A percentile compares a stretch with the other conserved stretches of the same genome.
Conservation (phyloP, 1,284 basidiomycete genomes). For the Moniliophthora roreri region DNA sequence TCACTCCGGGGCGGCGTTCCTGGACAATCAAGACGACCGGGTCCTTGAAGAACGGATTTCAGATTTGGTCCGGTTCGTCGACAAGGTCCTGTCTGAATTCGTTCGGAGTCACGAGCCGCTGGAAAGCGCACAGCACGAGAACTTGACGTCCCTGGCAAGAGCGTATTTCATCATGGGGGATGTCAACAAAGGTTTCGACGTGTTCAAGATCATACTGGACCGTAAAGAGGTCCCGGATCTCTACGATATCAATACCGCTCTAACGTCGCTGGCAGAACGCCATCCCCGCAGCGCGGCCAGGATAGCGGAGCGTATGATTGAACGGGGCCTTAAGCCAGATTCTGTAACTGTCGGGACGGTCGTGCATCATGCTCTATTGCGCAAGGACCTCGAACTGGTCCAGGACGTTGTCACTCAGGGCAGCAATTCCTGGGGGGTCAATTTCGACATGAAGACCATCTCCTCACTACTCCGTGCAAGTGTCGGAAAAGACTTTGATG, state of each 20-base stretch:
- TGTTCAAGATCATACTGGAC: conserved; percentile 45
- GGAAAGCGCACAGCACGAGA: conserved; percentile 43
- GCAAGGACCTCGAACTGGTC: conserved; percentile 44
- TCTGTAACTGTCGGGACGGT: conserved; percentile 57
- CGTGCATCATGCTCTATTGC: conserved; percentile 51
- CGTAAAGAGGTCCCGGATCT: conserved; percentile 57
- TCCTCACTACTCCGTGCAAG: conserved; percentile 47
- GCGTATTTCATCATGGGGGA: conserved; percentile 60
- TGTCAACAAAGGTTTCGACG: conserved; percentile 42
- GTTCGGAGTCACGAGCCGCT: conserved; percentile 43
- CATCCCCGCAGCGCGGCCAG: conserved; percentile 43
- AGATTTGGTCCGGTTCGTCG: conserved; percentile 42
- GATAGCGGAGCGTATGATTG: conserved; percentile 50
- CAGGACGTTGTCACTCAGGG: conserved; percentile 40
- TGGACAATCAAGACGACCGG: background rate
- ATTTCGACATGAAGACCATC: conserved; percentile 47
- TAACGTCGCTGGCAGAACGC: conserved; percentile 52
- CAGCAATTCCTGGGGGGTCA: conserved; percentile 28
- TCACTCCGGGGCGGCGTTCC: background rate
- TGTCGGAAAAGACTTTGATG: conserved; percentile 27
- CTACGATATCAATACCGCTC: conserved; percentile 62
- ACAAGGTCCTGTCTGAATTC: conserved; percentile 47
- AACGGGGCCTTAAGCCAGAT: conserved; percentile 48
- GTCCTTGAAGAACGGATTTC: conserved; percentile 21
- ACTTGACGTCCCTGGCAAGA: conserved; percentile 60